These are phyloP conservation scores for Fragaria iinumae DNA, from an alignment of 306 rosid genomes.

Conservation along the genomic window DNA sequence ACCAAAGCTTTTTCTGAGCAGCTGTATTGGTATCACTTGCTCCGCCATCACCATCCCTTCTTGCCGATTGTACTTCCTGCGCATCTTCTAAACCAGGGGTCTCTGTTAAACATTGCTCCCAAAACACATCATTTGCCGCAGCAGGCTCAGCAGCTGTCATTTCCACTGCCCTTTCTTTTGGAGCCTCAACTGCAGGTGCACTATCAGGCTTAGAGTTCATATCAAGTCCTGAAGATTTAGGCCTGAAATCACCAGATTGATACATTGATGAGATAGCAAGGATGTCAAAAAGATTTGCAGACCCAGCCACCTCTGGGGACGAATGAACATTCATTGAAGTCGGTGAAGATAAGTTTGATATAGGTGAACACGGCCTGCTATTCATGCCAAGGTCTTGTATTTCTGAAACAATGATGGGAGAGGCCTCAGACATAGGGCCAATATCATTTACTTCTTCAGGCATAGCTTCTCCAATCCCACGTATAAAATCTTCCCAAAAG, in stretches of 20 bases:
- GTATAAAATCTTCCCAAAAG: constrained; percentile 27
- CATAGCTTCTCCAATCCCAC: constrained; percentile 11
- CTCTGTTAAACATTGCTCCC: constrained; percentile 46
- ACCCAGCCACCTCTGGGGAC: constrained; percentile 21
- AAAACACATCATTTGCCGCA: constrained; percentile 32
- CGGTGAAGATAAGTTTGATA: constrained; percentile 28
- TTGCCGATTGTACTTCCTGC: constrained; percentile 12
- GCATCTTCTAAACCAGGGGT: constrained; percentile 26
- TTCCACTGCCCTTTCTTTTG: constrained; percentile 6
- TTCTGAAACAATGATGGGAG: constrained; percentile 25
- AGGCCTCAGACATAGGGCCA: constrained; percentile 14
- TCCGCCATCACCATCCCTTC: constrained; percentile 13
- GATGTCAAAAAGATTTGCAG: constrained; percentile 17
- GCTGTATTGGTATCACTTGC: constrained; percentile 10
- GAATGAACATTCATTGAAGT: constrained; percentile 23
- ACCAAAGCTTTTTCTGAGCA: constrained; percentile 22
- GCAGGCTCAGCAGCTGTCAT: background rate
- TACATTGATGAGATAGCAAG: constrained; percentile 20
- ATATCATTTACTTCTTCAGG: constrained; percentile 20
- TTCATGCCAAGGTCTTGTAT: constrained; percentile 18
- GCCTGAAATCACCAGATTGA: constrained; percentile 6
- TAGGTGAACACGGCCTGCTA: constrained; percentile 22
- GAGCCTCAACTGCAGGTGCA: constrained; percentile 6
- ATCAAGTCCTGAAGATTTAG: constrained; percentile 27
- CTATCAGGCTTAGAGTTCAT: constrained; percentile 30